A percentile compares a stretch with the other conserved stretches of the same genome.
Evolutionary conservation across 495 filamentous ascomycete species (phyloP).

Genomic region (Ascodesmis nigricans): DNA sequence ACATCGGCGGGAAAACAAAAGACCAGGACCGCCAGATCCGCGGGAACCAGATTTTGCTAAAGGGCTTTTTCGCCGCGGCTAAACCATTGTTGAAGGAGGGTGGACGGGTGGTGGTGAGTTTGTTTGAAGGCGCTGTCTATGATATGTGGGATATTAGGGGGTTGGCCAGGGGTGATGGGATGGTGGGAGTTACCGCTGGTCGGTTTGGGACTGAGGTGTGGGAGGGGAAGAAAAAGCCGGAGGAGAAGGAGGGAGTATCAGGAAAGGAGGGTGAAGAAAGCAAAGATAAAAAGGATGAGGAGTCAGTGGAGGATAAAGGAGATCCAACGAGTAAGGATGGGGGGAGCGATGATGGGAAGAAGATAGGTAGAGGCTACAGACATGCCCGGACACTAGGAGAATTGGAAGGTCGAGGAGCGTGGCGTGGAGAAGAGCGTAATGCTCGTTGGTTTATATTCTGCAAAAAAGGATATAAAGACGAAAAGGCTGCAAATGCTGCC

Average conservation of each 20-base stretch:
- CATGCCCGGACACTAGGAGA: slow-evolving; percentile 74
- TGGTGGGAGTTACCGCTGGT: slow-evolving; percentile 57
- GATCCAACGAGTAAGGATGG: no score
- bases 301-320: no score
- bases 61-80: slow-evolving; percentile 52
- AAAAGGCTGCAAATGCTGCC: no score
- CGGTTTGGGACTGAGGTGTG: slow-evolving; percentile 52
- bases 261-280: no score
- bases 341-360: no score
- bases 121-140: slow-evolving; percentile 87
- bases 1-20: slow-evolving; percentile 72
- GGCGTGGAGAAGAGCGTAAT: slow-evolving; percentile 58
- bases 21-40: slow-evolving; percentile 90
- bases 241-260: no score
- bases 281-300: no score
- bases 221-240: no score
- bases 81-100: slow-evolving; percentile 23
- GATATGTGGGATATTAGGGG: slow-evolving; percentile 85
- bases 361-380: slow-evolving; percentile 44
- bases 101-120: slow-evolving; percentile 58
- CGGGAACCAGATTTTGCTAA: slow-evolving; percentile 72
- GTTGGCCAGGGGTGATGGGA: slow-evolving; percentile 54
- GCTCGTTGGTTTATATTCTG: slow-evolving; percentile 69
- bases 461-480: no score
- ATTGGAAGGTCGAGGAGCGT: slow-evolving; percentile 31